Evolutionary conservation across 805 yeast species (phyloP).

Genomic region (Candida methanosorbosa): DNA sequence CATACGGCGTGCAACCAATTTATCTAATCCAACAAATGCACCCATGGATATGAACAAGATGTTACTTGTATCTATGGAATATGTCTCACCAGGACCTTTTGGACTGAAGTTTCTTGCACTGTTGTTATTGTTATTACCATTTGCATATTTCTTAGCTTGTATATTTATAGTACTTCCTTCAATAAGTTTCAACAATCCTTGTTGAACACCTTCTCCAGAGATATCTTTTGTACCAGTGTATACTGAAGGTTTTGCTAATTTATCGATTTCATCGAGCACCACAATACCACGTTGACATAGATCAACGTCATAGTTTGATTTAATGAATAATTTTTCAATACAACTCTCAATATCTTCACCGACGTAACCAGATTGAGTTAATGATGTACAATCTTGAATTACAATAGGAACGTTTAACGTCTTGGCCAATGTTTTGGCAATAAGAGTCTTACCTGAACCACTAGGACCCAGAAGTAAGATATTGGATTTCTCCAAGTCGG

Average conservation of each 20-base stretch:
- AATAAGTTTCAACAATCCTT: conserved; percentile 44
- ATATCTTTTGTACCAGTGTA: conserved; percentile 46
- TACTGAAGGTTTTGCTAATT: conserved; percentile 40
- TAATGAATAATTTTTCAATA: conserved; percentile 40
- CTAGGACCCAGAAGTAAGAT: conserved; percentile 50
- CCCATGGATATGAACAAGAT: conserved; percentile 52
- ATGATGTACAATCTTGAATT: conserved; percentile 52
- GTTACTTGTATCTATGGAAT: conserved; percentile 45
- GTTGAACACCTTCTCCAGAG: conserved; percentile 61
- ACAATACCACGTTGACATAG: conserved; percentile 49
- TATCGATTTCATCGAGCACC: conserved; percentile 53
- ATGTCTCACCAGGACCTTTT: conserved; percentile 25
- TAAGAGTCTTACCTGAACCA: conserved; percentile 53
- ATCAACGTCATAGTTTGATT: conserved; percentile 42
- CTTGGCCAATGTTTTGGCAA: conserved; percentile 46
- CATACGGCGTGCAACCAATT: conserved; percentile 33
- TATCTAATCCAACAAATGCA: conserved; percentile 52
- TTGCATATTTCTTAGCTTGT: conserved; percentile 21
- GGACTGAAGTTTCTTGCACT: conserved; percentile 2
- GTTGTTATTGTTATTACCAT: not conserved
- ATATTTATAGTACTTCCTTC: conserved; percentile 48
- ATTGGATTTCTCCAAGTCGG: conserved; percentile 49
- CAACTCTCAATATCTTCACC: conserved; percentile 52
- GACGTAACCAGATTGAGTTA: conserved; percentile 58
- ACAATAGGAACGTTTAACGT: conserved; percentile 47